Percentiles rank a stretch among this genome's conserved stretches.
These are phyloP conservation scores for Parachaetomium inaequale DNA, from an alignment of 495 filamentous ascomycete genomes.

Conservation along the genomic window DNA sequence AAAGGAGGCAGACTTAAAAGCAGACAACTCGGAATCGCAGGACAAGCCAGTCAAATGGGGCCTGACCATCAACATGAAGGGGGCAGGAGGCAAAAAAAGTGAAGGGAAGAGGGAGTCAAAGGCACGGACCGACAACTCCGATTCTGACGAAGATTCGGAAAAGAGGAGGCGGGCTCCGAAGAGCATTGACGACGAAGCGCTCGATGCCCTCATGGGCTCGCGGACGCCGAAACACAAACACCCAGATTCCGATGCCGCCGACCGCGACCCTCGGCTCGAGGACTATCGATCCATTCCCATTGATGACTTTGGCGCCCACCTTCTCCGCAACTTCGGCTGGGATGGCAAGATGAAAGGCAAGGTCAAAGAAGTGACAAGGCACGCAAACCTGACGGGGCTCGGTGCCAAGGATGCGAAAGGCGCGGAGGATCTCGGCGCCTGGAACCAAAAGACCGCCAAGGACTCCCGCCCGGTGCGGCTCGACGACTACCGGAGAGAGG, in stretches of 20 bases:
- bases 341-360: constrained; percentile 67
- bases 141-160: constrained; percentile 20
- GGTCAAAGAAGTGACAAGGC: constrained; percentile 50
- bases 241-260: constrained; percentile 63
- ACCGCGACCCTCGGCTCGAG: constrained; percentile 69
- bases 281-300: constrained; percentile 87
- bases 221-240: constrained; percentile 33
- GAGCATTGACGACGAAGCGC: constrained; percentile 71
- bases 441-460: constrained; percentile 35
- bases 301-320: constrained; percentile 85
- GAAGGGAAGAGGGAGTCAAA: not conserved
- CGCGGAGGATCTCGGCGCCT: constrained; percentile 57
- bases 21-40: constrained; percentile 34
- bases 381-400: constrained; percentile 79
- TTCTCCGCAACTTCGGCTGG: constrained; percentile 92
- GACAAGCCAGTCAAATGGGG: constrained; percentile 44
- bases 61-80: constrained; percentile 40
- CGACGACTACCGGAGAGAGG: constrained; percentile 44
- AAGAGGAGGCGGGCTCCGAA: constrained; percentile 29
- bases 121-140: constrained; percentile 4
- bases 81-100: not conserved
- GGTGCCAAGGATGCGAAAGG: constrained; percentile 69
- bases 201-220: constrained; percentile 71
- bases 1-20: not conserved
- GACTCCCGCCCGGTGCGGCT: constrained; percentile 38